Evolutionary conservation across 805 yeast genomes (phyloP).

Genomic region (Debaryomyces prosopidis): DNA sequence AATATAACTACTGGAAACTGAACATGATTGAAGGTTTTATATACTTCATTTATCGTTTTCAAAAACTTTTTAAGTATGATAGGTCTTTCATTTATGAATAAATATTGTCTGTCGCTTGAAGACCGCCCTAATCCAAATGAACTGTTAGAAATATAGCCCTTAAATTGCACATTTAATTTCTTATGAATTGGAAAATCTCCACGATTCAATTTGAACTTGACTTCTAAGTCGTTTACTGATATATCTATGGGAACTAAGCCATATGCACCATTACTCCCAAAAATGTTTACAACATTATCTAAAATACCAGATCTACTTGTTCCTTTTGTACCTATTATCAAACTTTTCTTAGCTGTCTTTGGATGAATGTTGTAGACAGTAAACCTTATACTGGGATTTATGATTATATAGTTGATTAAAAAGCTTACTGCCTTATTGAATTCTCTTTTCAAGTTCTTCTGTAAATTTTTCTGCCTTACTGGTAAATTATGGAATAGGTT

Average conservation of each 20-base stretch:
- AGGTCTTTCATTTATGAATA: constrained; percentile 79
- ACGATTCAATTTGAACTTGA: constrained; percentile 13
- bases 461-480: constrained; percentile 75
- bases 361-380: constrained; percentile 51
- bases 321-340: constrained; percentile 62
- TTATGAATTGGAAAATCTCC: constrained; percentile 9
- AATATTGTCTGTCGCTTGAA: constrained; percentile 70
- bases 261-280: constrained; percentile 64
- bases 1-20: constrained; percentile 74
- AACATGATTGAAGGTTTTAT: constrained; percentile 65
- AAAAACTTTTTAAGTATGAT: constrained; percentile 54
- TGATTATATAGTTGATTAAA: constrained; percentile 68
- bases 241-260: constrained; percentile 57
- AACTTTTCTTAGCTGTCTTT: constrained; percentile 44
- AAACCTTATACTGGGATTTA: constrained; percentile 58
- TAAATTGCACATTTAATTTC: constrained; percentile 30
- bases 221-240: constrained; percentile 29
- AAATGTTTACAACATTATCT: constrained; percentile 65
- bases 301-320: constrained; percentile 34
- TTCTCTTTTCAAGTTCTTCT: constrained; percentile 67
- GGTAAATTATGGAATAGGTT: constrained; percentile 72
- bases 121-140: constrained; percentile 73
- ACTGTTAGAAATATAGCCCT: constrained; percentile 72
- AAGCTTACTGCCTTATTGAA: constrained; percentile 65
- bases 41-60: constrained; percentile 70